Base-by-base conservation (phyloP, 331 rosid species). In the Stylosanthes scabra region DNA sequence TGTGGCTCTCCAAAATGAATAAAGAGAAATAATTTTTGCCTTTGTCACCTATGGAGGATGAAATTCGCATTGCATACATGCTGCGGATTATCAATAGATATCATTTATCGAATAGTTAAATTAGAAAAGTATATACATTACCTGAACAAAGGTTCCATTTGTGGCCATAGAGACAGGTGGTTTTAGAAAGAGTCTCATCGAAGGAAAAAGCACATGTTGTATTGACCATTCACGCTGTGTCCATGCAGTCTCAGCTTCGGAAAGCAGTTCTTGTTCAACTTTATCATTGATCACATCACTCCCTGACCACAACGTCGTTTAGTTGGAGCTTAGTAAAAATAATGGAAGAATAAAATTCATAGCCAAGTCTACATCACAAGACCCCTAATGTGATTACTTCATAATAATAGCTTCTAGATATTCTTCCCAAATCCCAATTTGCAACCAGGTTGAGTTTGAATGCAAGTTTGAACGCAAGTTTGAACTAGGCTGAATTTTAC, bases 161-260 rank as follows among this genome's bases (percentile, higher is more conserved):
- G 86, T 70, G 39, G 96, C 95, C 93, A 91, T 81, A 25, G 87
- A 85, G 69, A 80, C 82, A 68, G 96, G 90, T 10, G 99, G 99
- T 84, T 94, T 89, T 67, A 89, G 80, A 83, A 89, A 88, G 66
- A 91, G 90, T 84, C 86, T 91, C 91, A 88, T 60, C 64, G 97
- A 86, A 74, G 97, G 97, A 83, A 94, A 78, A 80, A 94, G 83
- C 60, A 94, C 86, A 66, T 94, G 97, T 69, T 91, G 97, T 81
- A 94, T 83, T 62, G 90, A 90, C 97, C 97, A 90, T 78, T 94
- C 97, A 2, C 91, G 96, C 78, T 91, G 99, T 34, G 96, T 88
- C 97, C 99, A 91, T 40, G 88, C 87, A 57, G 81, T 87, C 80
- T 91, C 93, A 80, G 97, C 96, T 89, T 91, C 97, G 25, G 95